A percentile compares a stretch with the other conserved stretches of the same genome.
Conservation (phyloP, 1,139 yeast genomes). For the Groenewaldozyma auringiensis region DNA sequence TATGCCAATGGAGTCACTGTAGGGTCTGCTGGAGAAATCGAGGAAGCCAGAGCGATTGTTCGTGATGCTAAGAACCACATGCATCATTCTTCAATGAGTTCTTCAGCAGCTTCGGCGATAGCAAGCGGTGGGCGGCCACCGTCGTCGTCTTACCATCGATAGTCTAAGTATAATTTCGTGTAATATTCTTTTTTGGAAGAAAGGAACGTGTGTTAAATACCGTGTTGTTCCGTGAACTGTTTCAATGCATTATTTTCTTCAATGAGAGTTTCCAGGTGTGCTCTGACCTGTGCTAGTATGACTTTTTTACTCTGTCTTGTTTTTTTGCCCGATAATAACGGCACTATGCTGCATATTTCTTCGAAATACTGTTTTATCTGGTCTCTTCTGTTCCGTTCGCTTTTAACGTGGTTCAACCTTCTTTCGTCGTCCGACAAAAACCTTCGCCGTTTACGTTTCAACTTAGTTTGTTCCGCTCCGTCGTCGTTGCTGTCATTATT, state of each 20-base stretch:
- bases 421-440: conserved; percentile 57
- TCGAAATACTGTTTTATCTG: conserved; percentile 47
- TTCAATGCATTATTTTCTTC: conserved; percentile 24
- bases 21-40: conserved; percentile 77
- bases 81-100: background rate
- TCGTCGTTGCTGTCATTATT: background rate
- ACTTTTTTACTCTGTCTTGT: conserved; percentile 31
- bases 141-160: too few species aligned
- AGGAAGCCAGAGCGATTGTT: conserved; percentile 80
- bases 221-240: background rate
- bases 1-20: conserved; percentile 68
- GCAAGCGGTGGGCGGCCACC: too few species aligned
- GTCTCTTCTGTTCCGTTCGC: conserved; percentile 71
- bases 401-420: conserved; percentile 60
- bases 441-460: conserved; percentile 30
- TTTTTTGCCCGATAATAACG: conserved; percentile 21
- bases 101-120: background rate
- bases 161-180: too few species aligned
- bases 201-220: background rate
- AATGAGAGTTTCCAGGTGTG: conserved; percentile 24
- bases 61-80: conserved; percentile 39
- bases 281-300: conserved; percentile 30
- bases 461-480: background rate
- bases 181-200: too few species aligned
- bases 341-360: conserved; percentile 33